phyloP scores from a whole-genome alignment of 2,329 filamentous ascomycete genomes.

The Penicillium occitanis region DNA sequence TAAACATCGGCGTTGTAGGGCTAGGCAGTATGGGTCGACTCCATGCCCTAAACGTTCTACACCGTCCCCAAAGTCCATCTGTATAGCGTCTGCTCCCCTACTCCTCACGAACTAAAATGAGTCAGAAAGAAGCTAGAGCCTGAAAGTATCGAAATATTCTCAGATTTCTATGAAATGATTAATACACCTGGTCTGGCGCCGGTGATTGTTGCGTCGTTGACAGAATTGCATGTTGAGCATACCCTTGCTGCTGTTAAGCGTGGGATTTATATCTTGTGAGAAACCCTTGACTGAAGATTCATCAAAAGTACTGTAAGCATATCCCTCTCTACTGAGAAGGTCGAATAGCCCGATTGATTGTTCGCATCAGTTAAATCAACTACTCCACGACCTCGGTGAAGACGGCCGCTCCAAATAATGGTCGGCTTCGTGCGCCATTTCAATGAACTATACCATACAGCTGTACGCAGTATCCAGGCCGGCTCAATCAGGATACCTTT shows the following conservation, averaged over 20 bases:
- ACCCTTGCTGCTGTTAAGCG: background rate
- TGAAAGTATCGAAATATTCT: background rate
- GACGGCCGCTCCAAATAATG: background rate
- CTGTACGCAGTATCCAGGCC: background rate
- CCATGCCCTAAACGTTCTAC: background rate
- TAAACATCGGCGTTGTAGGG: background rate
- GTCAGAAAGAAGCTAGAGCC: background rate
- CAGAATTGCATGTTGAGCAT: background rate
- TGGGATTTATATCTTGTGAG: background rate
- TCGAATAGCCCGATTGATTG: background rate
- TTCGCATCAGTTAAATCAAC: background rate
- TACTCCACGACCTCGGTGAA: background rate
- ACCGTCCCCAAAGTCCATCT: background rate
- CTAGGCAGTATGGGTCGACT: background rate
- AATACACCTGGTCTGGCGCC: background rate
- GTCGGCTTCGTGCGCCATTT: background rate
- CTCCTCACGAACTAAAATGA: background rate
- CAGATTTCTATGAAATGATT: background rate
- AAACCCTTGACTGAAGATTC: background rate
- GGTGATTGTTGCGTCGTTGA: background rate
- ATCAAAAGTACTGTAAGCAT: background rate
- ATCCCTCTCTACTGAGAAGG: background rate
- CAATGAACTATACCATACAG: background rate
- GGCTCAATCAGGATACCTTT: background rate
- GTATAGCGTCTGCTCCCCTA: background rate